These are phyloP conservation scores for Fragilariopsis cylindrus DNA, from an alignment of 108 stramenopile species.

Conservation along the genomic window DNA sequence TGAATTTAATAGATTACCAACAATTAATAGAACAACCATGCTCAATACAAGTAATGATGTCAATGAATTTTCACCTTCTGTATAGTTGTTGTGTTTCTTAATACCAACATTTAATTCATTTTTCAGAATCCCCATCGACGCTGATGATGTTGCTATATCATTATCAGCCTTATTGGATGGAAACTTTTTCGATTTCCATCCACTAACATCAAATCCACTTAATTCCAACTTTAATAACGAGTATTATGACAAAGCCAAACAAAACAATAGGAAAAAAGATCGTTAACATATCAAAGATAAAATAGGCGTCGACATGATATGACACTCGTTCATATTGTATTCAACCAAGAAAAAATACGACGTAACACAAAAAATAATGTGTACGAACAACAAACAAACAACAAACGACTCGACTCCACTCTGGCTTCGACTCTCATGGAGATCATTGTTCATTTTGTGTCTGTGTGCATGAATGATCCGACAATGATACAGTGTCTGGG, in stretches of 20 bases:
- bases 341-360: background rate
- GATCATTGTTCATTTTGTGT: no score
- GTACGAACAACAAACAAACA: no score
- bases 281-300: background rate
- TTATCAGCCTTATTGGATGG: background rate
- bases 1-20: slow-evolving; percentile 27
- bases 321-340: background rate
- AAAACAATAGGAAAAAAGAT: background rate
- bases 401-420: no score
- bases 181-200: slow-evolving; percentile 21
- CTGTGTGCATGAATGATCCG: no score
- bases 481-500: no score
- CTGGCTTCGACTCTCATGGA: no score
- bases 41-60: slow-evolving; percentile 14
- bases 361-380: background rate
- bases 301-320: background rate
- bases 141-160: no score
- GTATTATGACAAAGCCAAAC: background rate
- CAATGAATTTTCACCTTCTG: background rate
- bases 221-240: slow-evolving; percentile 13
- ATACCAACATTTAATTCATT: background rate
- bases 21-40: slow-evolving; percentile 16
- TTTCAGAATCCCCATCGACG: no score
- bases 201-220: slow-evolving; percentile 25
- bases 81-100: background rate